Evolutionary conservation across 2,329 filamentous ascomycete genomes (phyloP), one percentile per base, ranked within the genome.

Genomic region (Epichloe aotearoae): DNA sequence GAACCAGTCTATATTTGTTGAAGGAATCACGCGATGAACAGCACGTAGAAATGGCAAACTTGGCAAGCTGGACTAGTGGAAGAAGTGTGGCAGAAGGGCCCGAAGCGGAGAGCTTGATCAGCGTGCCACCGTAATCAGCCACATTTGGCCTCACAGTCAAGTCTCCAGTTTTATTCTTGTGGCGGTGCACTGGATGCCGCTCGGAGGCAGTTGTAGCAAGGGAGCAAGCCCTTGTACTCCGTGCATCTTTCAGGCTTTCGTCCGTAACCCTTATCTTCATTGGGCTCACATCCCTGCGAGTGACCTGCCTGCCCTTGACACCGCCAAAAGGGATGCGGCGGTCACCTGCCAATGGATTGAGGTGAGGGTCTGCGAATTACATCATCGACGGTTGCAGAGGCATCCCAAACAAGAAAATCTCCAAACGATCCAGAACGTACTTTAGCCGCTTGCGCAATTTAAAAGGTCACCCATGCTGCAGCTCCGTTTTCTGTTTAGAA

Each of bases 351-450:
- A 17, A 11, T n/a, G 40, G 34, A 34, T 38, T 20, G 5, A n/a
- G n/a, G n/a, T 19, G 19, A 23, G 23, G 44, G 42, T 44, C 46
- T 14, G 7, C 37, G 23, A 51, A 58, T 61, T 61, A 61, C 59
- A 61, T 61, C 59, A 61, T 61, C 46, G 55, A 26, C 19, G 33
- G 23, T 47, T 39, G 12, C 44, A 48, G 40, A 46, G 17, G 15
- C 26, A 20, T 47, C 15, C 15, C 23, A 41, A 49, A 19, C 46
- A 19, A 20, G 38, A 47, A 46, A 36, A 33, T 30, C 5, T 8
- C 46, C 37, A 26, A 26, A 39, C n/a, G 20, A 15, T 39, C n/a
- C 36, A 47, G 37, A 15, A 23, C 37, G 26, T 40, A 20, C 7
- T 14, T 26, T 20, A 10, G 12, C 36, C 36, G 36, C 3, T 30